Evolutionary conservation across 192 early-diverging fungal genomes (phyloP).

Genomic region (Coemansia brasiliensis): DNA sequence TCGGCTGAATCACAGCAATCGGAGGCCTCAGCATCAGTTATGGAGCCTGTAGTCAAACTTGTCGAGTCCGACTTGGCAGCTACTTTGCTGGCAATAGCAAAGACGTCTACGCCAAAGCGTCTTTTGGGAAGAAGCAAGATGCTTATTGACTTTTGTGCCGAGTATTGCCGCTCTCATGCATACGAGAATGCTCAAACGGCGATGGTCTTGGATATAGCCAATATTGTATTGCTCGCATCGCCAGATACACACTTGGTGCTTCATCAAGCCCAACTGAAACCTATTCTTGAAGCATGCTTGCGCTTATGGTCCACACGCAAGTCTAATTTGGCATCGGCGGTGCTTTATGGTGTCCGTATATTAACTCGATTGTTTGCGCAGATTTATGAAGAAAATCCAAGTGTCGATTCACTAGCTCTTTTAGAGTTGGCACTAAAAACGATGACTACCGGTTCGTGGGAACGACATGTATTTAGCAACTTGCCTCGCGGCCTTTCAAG

Average conservation of each 20-base stretch:
- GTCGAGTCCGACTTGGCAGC: constrained; percentile 36
- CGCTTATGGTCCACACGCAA: constrained; percentile 47
- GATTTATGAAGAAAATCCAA: not conserved
- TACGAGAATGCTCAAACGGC: constrained; percentile 37
- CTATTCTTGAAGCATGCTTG: constrained; percentile 25
- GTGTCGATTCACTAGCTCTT: constrained; percentile 11
- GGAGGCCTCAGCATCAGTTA: constrained; percentile 18
- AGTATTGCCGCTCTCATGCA: constrained; percentile 28
- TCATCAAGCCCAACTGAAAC: constrained; percentile 9
- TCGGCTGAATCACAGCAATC: constrained; percentile 28
- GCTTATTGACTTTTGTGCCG: constrained; percentile 43
- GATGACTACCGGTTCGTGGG: constrained; percentile 40
- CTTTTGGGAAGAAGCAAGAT: constrained; percentile 9
- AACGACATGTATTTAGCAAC: constrained; percentile 39
- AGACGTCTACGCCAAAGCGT: constrained; percentile 23
- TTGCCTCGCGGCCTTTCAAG: constrained; percentile 38
- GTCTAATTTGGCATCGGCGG: constrained; percentile 17
- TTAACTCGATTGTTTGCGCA: constrained; percentile 24
- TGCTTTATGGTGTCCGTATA: constrained; percentile 36
- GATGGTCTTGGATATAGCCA: constrained; percentile 28
- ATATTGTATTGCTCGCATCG: constrained; percentile 16
- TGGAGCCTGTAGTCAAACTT: constrained; percentile 9
- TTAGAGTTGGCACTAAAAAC: constrained; percentile 37
- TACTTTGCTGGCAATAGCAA: constrained; percentile 25
- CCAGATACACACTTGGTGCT: constrained; percentile 21